Percentiles rank a stretch among this genome's conserved stretches.
Conservation (phyloP, 2,329 filamentous ascomycete genomes). For the Paecilomyces niveus region DNA sequence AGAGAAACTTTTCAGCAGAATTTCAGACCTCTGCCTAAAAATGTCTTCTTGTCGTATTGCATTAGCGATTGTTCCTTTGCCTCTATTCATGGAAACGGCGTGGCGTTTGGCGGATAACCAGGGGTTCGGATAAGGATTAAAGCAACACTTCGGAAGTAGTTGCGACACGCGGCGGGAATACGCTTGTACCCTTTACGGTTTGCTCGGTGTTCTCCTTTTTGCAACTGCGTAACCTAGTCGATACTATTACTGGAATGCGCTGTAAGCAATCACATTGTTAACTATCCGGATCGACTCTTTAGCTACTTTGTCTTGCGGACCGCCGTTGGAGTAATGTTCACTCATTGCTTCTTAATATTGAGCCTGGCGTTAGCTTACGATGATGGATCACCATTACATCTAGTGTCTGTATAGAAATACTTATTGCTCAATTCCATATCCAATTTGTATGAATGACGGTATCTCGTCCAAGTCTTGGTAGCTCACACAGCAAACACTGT, state of each 20-base stretch:
- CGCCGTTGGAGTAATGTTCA: neutral
- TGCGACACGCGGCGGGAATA: neutral
- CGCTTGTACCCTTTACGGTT: neutral
- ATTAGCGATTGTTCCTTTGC: slow-evolving; percentile 26
- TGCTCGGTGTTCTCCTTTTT: neutral
- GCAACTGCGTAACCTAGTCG: neutral
- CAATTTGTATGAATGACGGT: too few relatives aligned
- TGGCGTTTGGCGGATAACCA: slow-evolving; percentile 21
- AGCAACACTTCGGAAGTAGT: neutral
- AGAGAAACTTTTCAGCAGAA: neutral
- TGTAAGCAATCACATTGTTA: neutral
- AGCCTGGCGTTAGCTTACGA: neutral
- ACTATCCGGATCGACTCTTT: slow-evolving; percentile 5
- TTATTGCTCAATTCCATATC: neutral
- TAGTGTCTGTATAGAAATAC: neutral
- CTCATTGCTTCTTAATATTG: neutral
- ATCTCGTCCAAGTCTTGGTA: too few relatives aligned
- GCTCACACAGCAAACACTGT: too few relatives aligned
- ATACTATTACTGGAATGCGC: neutral
- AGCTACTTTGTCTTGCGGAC: slow-evolving; percentile 1
- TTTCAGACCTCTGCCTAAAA: neutral
- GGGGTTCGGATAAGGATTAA: slow-evolving; percentile 10
- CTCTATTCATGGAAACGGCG: slow-evolving; percentile 5
- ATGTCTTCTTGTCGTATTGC: slow-evolving; percentile 12
- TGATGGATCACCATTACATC: neutral